These are phyloP conservation scores for Diplodia sapinea DNA, from an alignment of 2,329 filamentous ascomycete species.

Conservation along the genomic window DNA sequence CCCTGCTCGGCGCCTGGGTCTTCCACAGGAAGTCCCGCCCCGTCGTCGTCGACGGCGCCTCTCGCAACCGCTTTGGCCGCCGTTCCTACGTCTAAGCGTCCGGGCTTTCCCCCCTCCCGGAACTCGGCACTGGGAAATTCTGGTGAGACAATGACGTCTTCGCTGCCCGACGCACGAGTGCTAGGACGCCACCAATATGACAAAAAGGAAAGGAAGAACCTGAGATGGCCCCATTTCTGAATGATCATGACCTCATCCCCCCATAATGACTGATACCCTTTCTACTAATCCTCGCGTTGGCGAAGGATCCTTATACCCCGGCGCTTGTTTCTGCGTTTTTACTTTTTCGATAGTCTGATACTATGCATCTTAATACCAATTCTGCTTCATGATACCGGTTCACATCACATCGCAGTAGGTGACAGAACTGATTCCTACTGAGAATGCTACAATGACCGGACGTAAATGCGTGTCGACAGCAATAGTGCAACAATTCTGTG, in stretches of 20 bases:
- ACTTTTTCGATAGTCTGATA: neutral
- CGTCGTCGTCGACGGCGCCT: slow-evolving; percentile 32
- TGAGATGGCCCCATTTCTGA: neutral
- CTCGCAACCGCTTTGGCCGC: slow-evolving; percentile 33
- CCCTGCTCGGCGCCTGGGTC: slow-evolving; percentile 51
- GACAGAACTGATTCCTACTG: neutral
- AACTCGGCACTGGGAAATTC: slow-evolving; percentile 7
- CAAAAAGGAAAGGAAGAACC: neutral
- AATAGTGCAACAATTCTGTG: too few relatives aligned
- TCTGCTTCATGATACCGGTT: neutral
- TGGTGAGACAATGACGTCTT: slow-evolving; percentile 18
- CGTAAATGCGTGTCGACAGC: too few relatives aligned
- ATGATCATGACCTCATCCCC: neutral
- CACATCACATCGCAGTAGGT: neutral
- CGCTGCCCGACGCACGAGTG: neutral
- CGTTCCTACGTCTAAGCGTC: slow-evolving; percentile 34
- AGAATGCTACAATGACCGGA: too few relatives aligned
- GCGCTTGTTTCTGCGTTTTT: neutral
- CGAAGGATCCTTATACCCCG: slow-evolving; percentile 7
- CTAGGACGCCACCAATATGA: neutral
- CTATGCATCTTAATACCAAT: neutral
- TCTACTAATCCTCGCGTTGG: neutral
- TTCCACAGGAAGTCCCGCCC: slow-evolving; percentile 34
- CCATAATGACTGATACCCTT: slow-evolving; percentile 18
- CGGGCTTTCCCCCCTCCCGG: neutral